Conservation (phyloP, 768 basidiomycete genomes). For the Lactarius akahatsu region DNA sequence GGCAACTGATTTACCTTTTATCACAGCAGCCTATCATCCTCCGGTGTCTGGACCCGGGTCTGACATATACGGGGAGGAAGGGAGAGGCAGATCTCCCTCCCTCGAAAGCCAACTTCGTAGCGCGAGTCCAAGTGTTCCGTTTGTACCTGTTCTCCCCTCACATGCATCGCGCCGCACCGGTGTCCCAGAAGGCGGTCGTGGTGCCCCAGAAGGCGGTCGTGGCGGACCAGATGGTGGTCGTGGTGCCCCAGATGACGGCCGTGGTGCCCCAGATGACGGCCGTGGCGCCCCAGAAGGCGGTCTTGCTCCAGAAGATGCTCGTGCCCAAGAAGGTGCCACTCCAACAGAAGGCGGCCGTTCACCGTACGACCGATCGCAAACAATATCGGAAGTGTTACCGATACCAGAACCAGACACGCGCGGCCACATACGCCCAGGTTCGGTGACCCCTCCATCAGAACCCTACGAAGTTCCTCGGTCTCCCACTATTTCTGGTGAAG, state of each 20-base stretch:
- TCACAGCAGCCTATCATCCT: slow-evolving; percentile 20
- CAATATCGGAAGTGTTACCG: slow-evolving; percentile 5
- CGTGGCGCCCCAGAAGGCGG: background rate
- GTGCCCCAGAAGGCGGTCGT: background rate
- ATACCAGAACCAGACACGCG: slow-evolving; percentile 19
- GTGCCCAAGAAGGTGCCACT: background rate
- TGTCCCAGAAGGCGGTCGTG: background rate
- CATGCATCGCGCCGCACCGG: background rate
- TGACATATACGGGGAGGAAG: slow-evolving; percentile 4
- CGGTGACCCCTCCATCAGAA: slow-evolving; percentile 9
- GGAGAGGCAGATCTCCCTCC: background rate
- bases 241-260: background rate
- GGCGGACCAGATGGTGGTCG: background rate
- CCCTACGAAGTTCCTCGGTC: slow-evolving; percentile 15
- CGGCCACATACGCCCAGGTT: slow-evolving; percentile 9
- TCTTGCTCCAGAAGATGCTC: background rate
- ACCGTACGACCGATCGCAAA: background rate
- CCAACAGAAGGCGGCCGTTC: background rate
- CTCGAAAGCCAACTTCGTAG: slow-evolving; percentile 13
- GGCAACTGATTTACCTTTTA: background rate
- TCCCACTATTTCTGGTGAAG: background rate
- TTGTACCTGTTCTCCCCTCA: slow-evolving; percentile 3
- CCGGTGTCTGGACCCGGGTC: slow-evolving; percentile 19
- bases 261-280: background rate
- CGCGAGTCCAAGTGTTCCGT: slow-evolving; percentile 9